Evolutionary conservation across 2,329 filamentous ascomycete species (phyloP).

Genomic region (Aspergillus candidus): DNA sequence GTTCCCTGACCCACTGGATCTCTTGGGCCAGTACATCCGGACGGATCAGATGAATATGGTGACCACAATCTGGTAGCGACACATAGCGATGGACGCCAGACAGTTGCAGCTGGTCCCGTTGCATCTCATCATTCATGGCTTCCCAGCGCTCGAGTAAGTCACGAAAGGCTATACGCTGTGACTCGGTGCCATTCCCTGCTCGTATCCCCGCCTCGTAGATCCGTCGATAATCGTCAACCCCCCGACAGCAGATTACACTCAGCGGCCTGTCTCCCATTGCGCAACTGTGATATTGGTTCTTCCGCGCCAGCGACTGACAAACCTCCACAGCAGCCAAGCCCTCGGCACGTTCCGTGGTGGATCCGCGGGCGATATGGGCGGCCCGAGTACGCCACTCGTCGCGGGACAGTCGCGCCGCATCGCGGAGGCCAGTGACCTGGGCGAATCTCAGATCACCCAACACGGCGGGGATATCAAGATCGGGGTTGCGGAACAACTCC

Average conservation of each 20-base stretch:
- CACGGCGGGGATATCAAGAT: slow-evolving; percentile 27
- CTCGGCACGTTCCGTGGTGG: slow-evolving; percentile 18
- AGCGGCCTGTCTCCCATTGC: slow-evolving; percentile 27
- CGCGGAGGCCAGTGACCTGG: slow-evolving; percentile 27
- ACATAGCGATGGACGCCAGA: slow-evolving; percentile 26
- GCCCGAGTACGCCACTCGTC: slow-evolving; percentile 32
- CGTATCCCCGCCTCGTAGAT: slow-evolving; percentile 29
- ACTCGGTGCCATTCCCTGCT: slow-evolving; percentile 29
- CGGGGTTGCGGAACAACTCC: slow-evolving; percentile 26
- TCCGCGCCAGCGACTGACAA: slow-evolving; percentile 23
- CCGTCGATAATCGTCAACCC: slow-evolving; percentile 25
- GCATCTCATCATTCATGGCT: slow-evolving; percentile 19
- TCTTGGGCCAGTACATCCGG: slow-evolving; percentile 35
- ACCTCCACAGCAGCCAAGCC: slow-evolving; percentile 15
- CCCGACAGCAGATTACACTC: slow-evolving; percentile 32
- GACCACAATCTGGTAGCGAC: slow-evolving; percentile 31
- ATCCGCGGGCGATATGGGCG: slow-evolving; percentile 23
- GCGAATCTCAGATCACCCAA: slow-evolving; percentile 26
- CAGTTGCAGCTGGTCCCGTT: slow-evolving; percentile 28
- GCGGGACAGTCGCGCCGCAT: slow-evolving; percentile 22
- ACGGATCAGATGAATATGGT: slow-evolving; percentile 32
- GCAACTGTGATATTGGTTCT: slow-evolving; percentile 25
- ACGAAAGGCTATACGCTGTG: slow-evolving; percentile 25
- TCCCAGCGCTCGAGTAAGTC: slow-evolving; percentile 27
- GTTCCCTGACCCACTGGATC: slow-evolving; percentile 29